Evolutionary conservation across 331 rosid genomes (phyloP).

Genomic region (Pyracantha coccinea): DNA sequence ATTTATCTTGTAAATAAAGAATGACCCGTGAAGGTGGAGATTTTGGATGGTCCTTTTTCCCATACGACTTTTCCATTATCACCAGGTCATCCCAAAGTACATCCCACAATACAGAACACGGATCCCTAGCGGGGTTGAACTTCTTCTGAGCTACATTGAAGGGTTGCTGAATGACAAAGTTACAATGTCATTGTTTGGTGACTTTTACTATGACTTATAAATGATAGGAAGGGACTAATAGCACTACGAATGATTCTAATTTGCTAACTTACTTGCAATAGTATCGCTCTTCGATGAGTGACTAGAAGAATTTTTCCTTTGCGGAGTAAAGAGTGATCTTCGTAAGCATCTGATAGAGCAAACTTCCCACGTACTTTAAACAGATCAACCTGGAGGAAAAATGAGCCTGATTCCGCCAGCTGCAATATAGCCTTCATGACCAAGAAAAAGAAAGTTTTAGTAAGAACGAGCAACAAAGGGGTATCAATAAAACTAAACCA

Average conservation of each 20-base stretch:
- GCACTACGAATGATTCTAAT: slow-evolving; percentile 8
- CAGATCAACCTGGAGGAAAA: slow-evolving; percentile 94
- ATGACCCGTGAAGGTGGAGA: slow-evolving; percentile 62
- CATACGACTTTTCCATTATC: slow-evolving; percentile 63
- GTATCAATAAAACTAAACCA: neutral
- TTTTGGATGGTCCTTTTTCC: slow-evolving; percentile 72
- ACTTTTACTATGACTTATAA: neutral
- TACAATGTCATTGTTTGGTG: neutral
- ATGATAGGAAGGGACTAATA: neutral
- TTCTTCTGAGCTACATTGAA: slow-evolving; percentile 81
- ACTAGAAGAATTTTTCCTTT: slow-evolving; percentile 76
- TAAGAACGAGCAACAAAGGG: neutral
- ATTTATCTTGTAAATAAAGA: slow-evolving; percentile 52
- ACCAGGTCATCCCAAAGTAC: slow-evolving; percentile 75
- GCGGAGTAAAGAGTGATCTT: slow-evolving; percentile 88
- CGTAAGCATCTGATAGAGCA: slow-evolving; percentile 95
- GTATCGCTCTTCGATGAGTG: slow-evolving; percentile 78
- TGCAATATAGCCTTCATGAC: slow-evolving; percentile 82
- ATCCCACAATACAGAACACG: slow-evolving; percentile 94
- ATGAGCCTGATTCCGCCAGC: slow-evolving; percentile 96
- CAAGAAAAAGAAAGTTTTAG: slow-evolving; percentile 7
- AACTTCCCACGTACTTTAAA: slow-evolving; percentile 98
- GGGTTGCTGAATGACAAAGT: slow-evolving; percentile 72
- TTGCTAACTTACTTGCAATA: slow-evolving; percentile 71
- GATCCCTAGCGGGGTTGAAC: slow-evolving; percentile 92